Conservation (phyloP, 2,329 filamentous ascomycete species). For the Onygena corvina region DNA sequence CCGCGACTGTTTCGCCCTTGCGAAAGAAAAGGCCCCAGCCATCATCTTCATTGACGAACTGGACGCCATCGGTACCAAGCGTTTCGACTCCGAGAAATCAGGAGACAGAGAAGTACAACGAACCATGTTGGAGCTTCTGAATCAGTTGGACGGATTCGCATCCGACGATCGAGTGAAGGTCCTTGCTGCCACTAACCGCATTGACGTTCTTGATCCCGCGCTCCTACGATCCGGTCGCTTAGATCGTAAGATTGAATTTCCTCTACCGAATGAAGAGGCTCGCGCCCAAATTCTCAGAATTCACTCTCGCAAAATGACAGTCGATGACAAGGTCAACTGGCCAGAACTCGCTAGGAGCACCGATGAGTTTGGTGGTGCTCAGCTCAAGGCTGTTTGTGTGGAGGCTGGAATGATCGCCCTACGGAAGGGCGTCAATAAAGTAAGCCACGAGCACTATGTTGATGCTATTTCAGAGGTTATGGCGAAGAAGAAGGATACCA, state of each 20-base stretch:
- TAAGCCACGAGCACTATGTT: conserved; percentile 95
- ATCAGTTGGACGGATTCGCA: conserved; percentile 95
- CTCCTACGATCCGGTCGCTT: conserved; percentile 82
- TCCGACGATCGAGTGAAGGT: conserved; percentile 96
- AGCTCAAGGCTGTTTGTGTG: conserved; percentile 96
- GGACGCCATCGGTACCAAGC: conserved; percentile 96
- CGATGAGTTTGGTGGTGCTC: conserved; percentile 94
- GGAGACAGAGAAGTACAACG: conserved; percentile 96
- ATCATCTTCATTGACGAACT: conserved; percentile 99
- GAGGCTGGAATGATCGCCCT: conserved; percentile 99
- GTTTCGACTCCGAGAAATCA: conserved; percentile 96
- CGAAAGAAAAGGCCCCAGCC: conserved; percentile 95
- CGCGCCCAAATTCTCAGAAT: conserved; percentile 95
- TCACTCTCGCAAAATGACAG: conserved; percentile 96
- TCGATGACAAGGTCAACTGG: conserved; percentile 91
- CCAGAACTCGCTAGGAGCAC: conserved; percentile 88
- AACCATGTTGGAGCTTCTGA: conserved; percentile 96
- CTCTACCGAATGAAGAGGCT: conserved; percentile 92
- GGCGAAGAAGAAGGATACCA: conserved; percentile 74
- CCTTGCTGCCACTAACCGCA: conserved; percentile 82
- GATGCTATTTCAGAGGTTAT: conserved; percentile 93
- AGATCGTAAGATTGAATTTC: conserved; percentile 97
- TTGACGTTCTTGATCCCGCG: conserved; percentile 86
- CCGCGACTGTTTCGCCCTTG: conserved; percentile 90
- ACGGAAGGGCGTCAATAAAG: conserved; percentile 87